Conservation (phyloP, 2,329 filamentous ascomycete species). For the Pestalotiopsis sp. region DNA sequence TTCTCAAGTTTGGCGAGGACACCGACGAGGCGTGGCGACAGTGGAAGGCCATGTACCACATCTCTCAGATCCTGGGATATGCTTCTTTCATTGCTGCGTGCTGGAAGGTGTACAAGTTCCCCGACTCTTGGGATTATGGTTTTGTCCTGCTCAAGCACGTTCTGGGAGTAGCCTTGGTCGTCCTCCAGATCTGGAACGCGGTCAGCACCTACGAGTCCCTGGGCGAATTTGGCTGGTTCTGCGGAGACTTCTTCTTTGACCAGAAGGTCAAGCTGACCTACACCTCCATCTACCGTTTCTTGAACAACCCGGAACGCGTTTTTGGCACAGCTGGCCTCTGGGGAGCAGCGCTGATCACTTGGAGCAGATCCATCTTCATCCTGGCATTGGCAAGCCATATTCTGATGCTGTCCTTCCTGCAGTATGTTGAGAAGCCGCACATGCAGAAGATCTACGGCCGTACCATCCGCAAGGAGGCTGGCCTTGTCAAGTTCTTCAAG, state of each 20-base stretch:
- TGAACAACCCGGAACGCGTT: constrained; percentile 96
- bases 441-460: constrained; percentile 97
- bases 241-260: constrained; percentile 97
- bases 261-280: constrained; percentile 88
- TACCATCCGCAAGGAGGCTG: constrained; percentile 81
- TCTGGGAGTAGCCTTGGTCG: constrained; percentile 76
- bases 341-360: constrained; percentile 92
- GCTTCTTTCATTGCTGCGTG: constrained; percentile 85
- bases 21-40: constrained; percentile 93
- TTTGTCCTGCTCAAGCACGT: constrained; percentile 86
- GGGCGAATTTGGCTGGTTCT: constrained; percentile 99
- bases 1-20: constrained; percentile 93
- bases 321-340: constrained; percentile 94
- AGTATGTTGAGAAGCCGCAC: constrained; percentile 92
- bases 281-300: constrained; percentile 94
- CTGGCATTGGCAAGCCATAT: constrained; percentile 85
- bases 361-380: constrained; percentile 83
- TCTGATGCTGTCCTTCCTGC: constrained; percentile 83
- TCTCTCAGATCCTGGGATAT: constrained; percentile 90
- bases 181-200: constrained; percentile 90
- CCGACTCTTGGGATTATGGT: constrained; percentile 85
- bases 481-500: constrained; percentile 88
- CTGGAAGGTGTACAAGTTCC: constrained; percentile 95
- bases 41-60: constrained; percentile 95
- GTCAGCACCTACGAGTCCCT: constrained; percentile 93